These are phyloP conservation scores for Creolimax fragrantissima DNA, from an alignment of 78 protist genomes.

Conservation along the genomic window DNA sequence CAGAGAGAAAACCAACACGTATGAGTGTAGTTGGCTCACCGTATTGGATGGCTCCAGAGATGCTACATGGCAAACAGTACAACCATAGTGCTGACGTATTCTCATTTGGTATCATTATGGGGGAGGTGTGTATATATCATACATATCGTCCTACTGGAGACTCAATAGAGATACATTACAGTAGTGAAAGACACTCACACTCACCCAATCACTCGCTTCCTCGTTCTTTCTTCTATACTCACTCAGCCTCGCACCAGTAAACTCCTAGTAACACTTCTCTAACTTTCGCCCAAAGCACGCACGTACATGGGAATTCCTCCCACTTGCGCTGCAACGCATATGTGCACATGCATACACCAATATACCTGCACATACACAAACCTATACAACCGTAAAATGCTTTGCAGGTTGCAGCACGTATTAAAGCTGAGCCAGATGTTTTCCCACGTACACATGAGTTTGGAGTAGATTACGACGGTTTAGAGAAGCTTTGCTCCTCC, in stretches of 20 bases:
- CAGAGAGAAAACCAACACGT: conserved; percentile 1
- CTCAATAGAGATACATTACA: not conserved
- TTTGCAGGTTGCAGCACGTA: conserved; percentile 5
- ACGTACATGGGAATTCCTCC: not conserved
- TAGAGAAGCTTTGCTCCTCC: not conserved
- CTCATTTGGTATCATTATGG: conserved; percentile 41
- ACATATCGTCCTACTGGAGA: not conserved
- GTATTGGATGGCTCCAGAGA: conserved; percentile 53
- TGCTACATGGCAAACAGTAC: conserved; percentile 31
- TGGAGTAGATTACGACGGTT: conserved; percentile 5
- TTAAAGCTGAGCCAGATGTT: not conserved
- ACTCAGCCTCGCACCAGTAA: not conserved
- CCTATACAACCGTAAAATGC: too few species aligned
- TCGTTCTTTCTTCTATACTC: not conserved
- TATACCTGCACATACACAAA: too few species aligned
- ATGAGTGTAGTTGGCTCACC: conserved; percentile 34
- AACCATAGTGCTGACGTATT: conserved; percentile 39
- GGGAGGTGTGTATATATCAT: conserved; percentile 11
- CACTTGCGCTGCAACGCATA: too few species aligned
- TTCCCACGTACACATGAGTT: conserved; percentile 22
- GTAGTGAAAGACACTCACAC: not conserved
- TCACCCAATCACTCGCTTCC: not conserved
- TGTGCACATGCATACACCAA: too few species aligned
- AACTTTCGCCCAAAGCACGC: not conserved
- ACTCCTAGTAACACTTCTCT: not conserved